These are phyloP conservation scores for Magnusiomyces paraingens DNA, from an alignment of 1,139 yeast species.

Conservation along the genomic window DNA sequence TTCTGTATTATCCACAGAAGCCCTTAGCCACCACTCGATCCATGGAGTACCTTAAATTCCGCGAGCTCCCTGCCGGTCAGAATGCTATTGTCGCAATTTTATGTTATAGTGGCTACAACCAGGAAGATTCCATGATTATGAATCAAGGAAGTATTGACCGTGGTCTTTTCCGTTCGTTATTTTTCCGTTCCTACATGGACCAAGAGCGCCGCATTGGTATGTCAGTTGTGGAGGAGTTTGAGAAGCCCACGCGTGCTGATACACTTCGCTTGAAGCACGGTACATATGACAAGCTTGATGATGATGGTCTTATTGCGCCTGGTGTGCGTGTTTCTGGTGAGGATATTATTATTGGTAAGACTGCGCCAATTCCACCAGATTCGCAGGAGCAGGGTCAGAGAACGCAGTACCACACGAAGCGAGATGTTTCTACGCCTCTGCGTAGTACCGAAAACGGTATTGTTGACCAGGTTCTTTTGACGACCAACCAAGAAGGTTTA, in stretches of 20 bases:
- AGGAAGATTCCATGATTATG: conserved; percentile 99
- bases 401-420: conserved; percentile 94
- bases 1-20: conserved; percentile 94
- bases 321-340: conserved; percentile 99
- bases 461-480: conserved; percentile 92
- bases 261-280: conserved; percentile 95
- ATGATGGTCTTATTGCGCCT: conserved; percentile 96
- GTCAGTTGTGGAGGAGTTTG: conserved; percentile 94
- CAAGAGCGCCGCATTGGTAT: conserved; percentile 98
- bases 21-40: conserved; percentile 99
- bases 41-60: conserved; percentile 93
- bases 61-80: conserved; percentile 99
- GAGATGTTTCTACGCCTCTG: conserved; percentile 97
- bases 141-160: conserved; percentile 96
- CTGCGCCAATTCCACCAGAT: conserved; percentile 97
- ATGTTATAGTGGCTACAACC: conserved; percentile 97
- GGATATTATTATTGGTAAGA: conserved; percentile 96
- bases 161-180: conserved; percentile 90
- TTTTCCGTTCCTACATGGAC: conserved; percentile 97
- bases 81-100: conserved; percentile 97
- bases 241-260: conserved; percentile 90
- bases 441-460: conserved; percentile 97
- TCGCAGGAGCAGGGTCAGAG: conserved; percentile 98
- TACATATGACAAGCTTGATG: conserved; percentile 95
- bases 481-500: conserved; percentile 97